phyloP scores from a whole-genome alignment of 2,329 filamentous ascomycete genomes.

The Verticillium nonalfalfae region DNA sequence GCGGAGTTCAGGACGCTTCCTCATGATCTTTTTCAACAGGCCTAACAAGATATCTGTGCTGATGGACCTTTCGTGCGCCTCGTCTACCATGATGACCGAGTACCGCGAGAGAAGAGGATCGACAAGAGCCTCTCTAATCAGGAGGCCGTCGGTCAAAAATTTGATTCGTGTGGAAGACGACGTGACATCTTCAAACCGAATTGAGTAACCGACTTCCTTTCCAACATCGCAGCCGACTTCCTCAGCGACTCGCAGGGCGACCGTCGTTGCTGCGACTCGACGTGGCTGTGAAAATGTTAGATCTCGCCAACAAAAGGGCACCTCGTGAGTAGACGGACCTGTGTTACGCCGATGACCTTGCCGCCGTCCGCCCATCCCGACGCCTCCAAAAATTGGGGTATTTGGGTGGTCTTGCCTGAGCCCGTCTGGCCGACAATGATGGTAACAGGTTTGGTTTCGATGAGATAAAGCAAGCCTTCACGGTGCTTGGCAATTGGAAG shows the following conservation, averaged over 20 bases:
- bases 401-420: constrained; percentile 91
- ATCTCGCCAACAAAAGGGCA: background rate
- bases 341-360: constrained; percentile 80
- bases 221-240: constrained; percentile 82
- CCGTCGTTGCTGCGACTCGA: constrained; percentile 83
- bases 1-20: constrained; percentile 71
- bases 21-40: constrained; percentile 83
- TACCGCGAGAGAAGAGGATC: constrained; percentile 88
- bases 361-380: constrained; percentile 85
- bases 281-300: constrained; percentile 56
- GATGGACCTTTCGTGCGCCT: constrained; percentile 89
- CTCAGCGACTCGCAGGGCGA: constrained; percentile 82
- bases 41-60: constrained; percentile 89
- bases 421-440: constrained; percentile 92
- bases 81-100: constrained; percentile 95
- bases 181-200: constrained; percentile 86
- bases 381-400: constrained; percentile 83
- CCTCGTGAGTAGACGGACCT: constrained; percentile 50
- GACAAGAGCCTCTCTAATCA: constrained; percentile 86
- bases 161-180: constrained; percentile 84
- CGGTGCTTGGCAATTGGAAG: constrained; percentile 83
- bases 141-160: constrained; percentile 87
- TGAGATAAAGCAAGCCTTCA: constrained; percentile 72
- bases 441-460: constrained; percentile 78
- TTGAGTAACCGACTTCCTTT: constrained; percentile 89